A percentile compares a stretch with the other conserved stretches of the same genome.
Evolutionary conservation across 768 basidiomycete species (phyloP).

Genomic region (Phanerodontia chrysosporium): DNA sequence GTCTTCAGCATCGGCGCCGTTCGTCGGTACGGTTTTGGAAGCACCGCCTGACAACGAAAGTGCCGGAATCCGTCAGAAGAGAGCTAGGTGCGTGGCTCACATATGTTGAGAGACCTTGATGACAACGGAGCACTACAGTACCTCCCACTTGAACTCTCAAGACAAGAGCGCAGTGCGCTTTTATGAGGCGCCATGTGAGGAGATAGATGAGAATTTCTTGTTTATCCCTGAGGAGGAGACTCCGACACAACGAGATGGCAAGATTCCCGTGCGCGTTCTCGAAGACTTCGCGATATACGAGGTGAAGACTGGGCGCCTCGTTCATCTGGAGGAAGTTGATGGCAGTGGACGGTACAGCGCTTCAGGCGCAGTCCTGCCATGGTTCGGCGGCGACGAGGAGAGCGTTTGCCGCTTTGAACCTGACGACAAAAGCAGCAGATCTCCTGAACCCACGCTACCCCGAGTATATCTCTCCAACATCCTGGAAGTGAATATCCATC

Average conservation of each 20-base stretch:
- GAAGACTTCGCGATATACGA: conserved; percentile 53
- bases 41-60: too few species aligned
- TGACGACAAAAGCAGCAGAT: conserved; percentile 19
- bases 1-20: too few species aligned
- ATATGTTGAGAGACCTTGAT: too few species aligned
- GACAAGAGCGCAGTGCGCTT: not conserved
- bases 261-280: conserved; percentile 54
- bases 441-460: not conserved
- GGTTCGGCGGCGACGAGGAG: conserved; percentile 28
- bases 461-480: conserved; percentile 40
- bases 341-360: conserved; percentile 15
- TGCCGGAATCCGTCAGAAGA: too few species aligned
- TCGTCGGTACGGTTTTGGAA: too few species aligned
- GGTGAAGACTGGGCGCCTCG: conserved; percentile 28
- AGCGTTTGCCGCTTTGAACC: conserved; percentile 22
- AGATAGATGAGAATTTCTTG: not conserved
- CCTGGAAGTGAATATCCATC: conserved; percentile 44
- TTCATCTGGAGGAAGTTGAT: conserved; percentile 37
- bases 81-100: too few species aligned
- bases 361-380: conserved; percentile 32
- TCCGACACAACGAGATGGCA: conserved; percentile 19
- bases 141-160: too few species aligned
- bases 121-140: too few species aligned
- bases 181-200: not conserved
- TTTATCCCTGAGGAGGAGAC: not conserved